A percentile compares a stretch with the other conserved stretches of the same genome.
Evolutionary conservation across 805 yeast genomes (phyloP).

Genomic region (Saccharomyces kudriavzevii): DNA sequence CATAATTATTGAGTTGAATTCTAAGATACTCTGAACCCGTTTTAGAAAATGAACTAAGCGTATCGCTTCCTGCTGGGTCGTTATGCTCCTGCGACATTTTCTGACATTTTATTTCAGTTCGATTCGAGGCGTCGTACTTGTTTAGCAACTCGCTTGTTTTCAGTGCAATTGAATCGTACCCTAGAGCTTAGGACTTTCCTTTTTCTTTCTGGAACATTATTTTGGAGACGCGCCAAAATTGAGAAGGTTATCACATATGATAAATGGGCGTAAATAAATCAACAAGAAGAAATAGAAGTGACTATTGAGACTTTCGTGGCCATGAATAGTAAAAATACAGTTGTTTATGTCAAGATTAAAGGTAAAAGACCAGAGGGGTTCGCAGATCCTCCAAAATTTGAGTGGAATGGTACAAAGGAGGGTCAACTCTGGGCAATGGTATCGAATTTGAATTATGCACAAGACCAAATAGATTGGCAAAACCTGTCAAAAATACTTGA

Average conservation of each 20-base stretch:
- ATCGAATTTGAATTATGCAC: constrained; percentile 17
- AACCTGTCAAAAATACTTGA: constrained; percentile 30
- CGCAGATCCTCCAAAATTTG: constrained; percentile 33
- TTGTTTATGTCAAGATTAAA: constrained; percentile 39
- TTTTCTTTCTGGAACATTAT: neutral
- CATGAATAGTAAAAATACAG: constrained; percentile 27
- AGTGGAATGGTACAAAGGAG: constrained; percentile 29
- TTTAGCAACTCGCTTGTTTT: neutral
- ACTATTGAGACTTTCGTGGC: neutral
- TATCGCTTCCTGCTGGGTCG: neutral
- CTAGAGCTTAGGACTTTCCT: neutral
- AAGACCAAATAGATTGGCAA: constrained; percentile 25
- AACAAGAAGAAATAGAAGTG: neutral
- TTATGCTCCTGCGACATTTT: neutral
- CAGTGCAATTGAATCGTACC: neutral
- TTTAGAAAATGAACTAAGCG: neutral
- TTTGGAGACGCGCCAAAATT: neutral
- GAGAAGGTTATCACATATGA: neutral
- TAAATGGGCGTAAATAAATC: neutral
- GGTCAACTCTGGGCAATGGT: constrained; percentile 25
- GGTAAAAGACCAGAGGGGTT: constrained; percentile 35
- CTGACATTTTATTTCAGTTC: neutral
- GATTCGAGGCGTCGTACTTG: neutral
- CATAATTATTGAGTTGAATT: constrained; percentile 56
- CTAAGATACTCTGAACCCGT: constrained; percentile 20